Percentiles rank a stretch among this genome's conserved stretches.
Conservation (phyloP, 768 basidiomycete genomes). For the Lactifluus pinguis region DNA sequence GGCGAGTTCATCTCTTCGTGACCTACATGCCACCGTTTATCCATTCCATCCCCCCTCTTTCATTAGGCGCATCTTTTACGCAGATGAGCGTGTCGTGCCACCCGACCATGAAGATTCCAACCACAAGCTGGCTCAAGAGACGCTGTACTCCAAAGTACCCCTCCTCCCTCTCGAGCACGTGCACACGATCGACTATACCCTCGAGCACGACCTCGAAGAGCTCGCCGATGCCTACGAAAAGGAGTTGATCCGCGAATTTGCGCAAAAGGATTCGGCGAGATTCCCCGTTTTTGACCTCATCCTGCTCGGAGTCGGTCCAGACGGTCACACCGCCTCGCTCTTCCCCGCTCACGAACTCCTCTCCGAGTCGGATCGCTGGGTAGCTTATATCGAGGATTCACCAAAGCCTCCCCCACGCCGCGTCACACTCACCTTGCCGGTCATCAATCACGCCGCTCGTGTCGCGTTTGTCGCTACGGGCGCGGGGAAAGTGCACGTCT, state of each 20-base stretch:
- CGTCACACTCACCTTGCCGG: slow-evolving; percentile 87
- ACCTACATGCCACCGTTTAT: background rate
- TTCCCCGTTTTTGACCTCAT: slow-evolving; percentile 98
- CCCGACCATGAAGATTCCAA: slow-evolving; percentile 92
- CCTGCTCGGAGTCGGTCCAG: slow-evolving; percentile 92
- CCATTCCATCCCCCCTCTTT: background rate
- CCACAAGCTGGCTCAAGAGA: slow-evolving; percentile 61
- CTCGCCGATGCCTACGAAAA: slow-evolving; percentile 76
- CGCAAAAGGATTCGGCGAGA: slow-evolving; percentile 84
- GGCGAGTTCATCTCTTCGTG: slow-evolving; percentile 39
- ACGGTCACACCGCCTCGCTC: slow-evolving; percentile 96
- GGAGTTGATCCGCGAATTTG: slow-evolving; percentile 83
- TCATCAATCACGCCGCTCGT: slow-evolving; percentile 81
- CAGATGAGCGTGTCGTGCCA: slow-evolving; percentile 91
- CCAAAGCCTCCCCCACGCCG: slow-evolving; percentile 89
- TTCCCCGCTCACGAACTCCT: slow-evolving; percentile 91
- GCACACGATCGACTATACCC: slow-evolving; percentile 65
- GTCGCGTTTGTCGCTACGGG: slow-evolving; percentile 88
- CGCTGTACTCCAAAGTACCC: slow-evolving; percentile 76
- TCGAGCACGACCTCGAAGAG: slow-evolving; percentile 69
- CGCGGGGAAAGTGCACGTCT: slow-evolving; percentile 67
- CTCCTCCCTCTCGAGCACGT: slow-evolving; percentile 74
- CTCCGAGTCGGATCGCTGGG: slow-evolving; percentile 66
- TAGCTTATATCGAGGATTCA: slow-evolving; percentile 85
- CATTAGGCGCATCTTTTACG: slow-evolving; percentile 92